These are phyloP conservation scores for Trichoderma orchidacearum DNA, from an alignment of 495 filamentous ascomycete species.

Conservation along the genomic window DNA sequence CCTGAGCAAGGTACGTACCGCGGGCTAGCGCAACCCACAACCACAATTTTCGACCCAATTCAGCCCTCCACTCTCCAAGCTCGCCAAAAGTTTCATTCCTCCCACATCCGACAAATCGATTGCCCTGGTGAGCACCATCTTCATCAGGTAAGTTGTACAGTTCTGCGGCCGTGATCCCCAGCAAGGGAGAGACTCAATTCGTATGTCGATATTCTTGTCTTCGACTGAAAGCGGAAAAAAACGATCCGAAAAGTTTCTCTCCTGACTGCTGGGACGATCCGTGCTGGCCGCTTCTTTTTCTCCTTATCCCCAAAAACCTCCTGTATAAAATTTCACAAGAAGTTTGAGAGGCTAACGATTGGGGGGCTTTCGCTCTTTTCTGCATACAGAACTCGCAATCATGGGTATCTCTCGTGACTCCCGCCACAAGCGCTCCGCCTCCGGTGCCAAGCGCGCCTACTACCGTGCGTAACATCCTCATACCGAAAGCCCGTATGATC, in stretches of 20 bases:
- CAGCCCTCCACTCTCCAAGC: background rate
- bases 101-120: conserved; percentile 4
- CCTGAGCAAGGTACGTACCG: conserved; percentile 4
- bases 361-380: background rate
- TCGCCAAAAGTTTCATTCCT: conserved; percentile 6
- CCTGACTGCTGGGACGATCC: background rate
- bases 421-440: conserved; percentile 96
- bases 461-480: conserved; percentile 46
- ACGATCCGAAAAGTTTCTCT: background rate
- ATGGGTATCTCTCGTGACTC: conserved; percentile 99
- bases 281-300: background rate
- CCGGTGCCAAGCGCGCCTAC: conserved; percentile 89
- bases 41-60: conserved; percentile 3
- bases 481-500: conserved; percentile 43
- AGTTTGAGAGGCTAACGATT: background rate
- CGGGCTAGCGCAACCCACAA: conserved; percentile 5
- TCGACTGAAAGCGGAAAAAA: background rate
- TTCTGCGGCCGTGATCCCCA: background rate
- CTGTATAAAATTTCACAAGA: too few species aligned
- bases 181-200: background rate
- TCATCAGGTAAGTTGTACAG: conserved; percentile 7
- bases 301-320: background rate
- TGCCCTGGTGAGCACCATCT: conserved; percentile 6
- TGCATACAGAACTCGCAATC: conserved; percentile 26
- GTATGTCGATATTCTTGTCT: background rate